phyloP scores from a whole-genome alignment of 169 alveolate species.

The Cryptosporidium meleagridis region DNA sequence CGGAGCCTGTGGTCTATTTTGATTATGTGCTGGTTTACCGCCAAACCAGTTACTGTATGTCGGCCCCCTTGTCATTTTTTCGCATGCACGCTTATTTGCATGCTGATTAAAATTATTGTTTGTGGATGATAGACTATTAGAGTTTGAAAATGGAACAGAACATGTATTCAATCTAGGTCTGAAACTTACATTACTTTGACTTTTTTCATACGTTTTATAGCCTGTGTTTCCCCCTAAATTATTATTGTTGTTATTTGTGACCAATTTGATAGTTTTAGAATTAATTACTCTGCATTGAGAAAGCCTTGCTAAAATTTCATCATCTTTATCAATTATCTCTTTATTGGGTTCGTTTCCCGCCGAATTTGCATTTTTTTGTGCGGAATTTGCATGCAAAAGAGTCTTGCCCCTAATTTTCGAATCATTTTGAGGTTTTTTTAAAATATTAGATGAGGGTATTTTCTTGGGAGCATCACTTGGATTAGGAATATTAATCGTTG shows the following conservation, averaged over 20 bases:
- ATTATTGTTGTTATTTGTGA: neutral
- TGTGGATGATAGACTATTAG: neutral
- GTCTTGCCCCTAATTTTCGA: neutral
- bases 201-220: neutral
- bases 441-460: neutral
- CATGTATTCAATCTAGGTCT: conserved; percentile 3
- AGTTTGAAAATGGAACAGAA: neutral
- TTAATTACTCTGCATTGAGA: conserved; percentile 70
- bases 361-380: neutral
- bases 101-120: neutral
- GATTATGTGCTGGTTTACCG: neutral
- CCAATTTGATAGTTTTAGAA: conserved; percentile 32
- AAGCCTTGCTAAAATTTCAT: conserved; percentile 57
- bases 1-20: neutral
- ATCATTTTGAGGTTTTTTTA: neutral
- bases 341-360: neutral
- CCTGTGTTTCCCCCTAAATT: neutral
- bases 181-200: neutral
- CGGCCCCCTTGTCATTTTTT: conserved; percentile 10
- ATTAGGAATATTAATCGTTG: conserved; percentile 1
- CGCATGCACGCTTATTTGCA: conserved; percentile 3
- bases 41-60: neutral
- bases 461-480: neutral
- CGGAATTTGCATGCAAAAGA: neutral
- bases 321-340: neutral